Base-by-base conservation (phyloP, 1,284 basidiomycete genomes). In the Marasmius tenuissimus region DNA sequence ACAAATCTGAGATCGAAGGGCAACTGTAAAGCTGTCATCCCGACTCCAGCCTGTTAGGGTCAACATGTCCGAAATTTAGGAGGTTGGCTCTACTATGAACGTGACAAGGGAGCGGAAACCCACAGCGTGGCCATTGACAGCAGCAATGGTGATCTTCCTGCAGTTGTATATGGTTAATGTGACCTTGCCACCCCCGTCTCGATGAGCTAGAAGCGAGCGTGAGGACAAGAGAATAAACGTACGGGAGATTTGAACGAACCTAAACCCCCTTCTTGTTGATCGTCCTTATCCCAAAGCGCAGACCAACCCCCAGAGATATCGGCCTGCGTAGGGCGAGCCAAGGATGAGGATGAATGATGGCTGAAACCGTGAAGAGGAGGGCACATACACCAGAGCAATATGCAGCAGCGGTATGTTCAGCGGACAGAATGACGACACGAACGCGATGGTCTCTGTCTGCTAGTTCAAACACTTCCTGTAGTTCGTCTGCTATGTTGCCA, bases 81-180 rank as follows among this genome's bases (percentile, higher is more conserved):
- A 9, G 9, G 16, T 6, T 12, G 6, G n/a, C 40, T 42, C 10
- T 11, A 34, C 11, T 34, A 16, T 33, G 34, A 33, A 7, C 50
- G 27, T 6, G 14, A 27, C 9, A 52, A 7, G 12, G 11, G 33
- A 33, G 2, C 47, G 52, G 20, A 7, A 16, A 70, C 80, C 37
- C 67, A 83, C 84, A n/a, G 83, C 83, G 69, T 84, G 82, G 0
- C 85, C 84, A 63, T 86, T 85, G 27, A 85, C 81, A 4, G 84
- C 83, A 48, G 76, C 76, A 48, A 85, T 82, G 9, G 85, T 85
- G 37, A 86, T 76, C 67, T 86, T 86, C 57, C 83, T 78, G 70
- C 83, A 85, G 1, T 77, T 77, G 59, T 81, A 78, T 57, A 85
- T 79, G 10, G 78, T 76, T 55, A 86, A 66, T 6, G 82, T 70